Base-by-base conservation (phyloP, 805 yeast genomes). In the Saccharomycopsis fermentans region DNA sequence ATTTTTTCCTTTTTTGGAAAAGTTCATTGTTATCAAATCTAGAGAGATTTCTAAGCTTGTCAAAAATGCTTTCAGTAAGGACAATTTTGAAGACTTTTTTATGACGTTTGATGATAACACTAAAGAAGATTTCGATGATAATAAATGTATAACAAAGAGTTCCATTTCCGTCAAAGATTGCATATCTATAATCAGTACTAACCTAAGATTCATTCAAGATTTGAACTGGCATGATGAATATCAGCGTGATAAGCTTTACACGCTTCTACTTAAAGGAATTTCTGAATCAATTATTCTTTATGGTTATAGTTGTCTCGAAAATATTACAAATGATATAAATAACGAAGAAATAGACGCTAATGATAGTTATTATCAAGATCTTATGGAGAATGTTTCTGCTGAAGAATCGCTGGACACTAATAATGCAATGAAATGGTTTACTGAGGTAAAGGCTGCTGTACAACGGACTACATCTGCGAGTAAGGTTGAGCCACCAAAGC, bases 111-210 rank as follows among this genome's bases (percentile, higher is more conserved):
- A 70, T 1, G 72, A 73, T 5, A 21, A 9, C 24, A 65, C 65
- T 0, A 75, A 48, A n/a, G 51, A 55, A 17, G 24, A 43, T 21
- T 43, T 21, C 24, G 57, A 35, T 37, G 50, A 34, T 19, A 47
- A 37, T 14, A 60, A 72, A 73, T 57, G 71, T 65, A 82, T 89
- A 61, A 73, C 81, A 1, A 61, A 73, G 73, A 57, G 71, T 65
- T 82, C 89, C 61, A 73, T 81, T 1, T 86, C 92, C 0, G 87
- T 86, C 1, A 67, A 79, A 24, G 94, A 87, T 67, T 77, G 86
- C 14, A 85, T 86, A 68, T 76, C 81, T 9, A 74, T 87, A 67
- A 76, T 87, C 37, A 78, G 78, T 59, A 82, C 82, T 56, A 77
- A 81, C 12, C 67, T 87, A 21, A 70, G 73, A 4, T 74, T 87